Evolutionary conservation across 139 green algal genomes (phyloP), one percentile per base, ranked within the genome.

Genomic region (Coelastrella sp.): DNA sequence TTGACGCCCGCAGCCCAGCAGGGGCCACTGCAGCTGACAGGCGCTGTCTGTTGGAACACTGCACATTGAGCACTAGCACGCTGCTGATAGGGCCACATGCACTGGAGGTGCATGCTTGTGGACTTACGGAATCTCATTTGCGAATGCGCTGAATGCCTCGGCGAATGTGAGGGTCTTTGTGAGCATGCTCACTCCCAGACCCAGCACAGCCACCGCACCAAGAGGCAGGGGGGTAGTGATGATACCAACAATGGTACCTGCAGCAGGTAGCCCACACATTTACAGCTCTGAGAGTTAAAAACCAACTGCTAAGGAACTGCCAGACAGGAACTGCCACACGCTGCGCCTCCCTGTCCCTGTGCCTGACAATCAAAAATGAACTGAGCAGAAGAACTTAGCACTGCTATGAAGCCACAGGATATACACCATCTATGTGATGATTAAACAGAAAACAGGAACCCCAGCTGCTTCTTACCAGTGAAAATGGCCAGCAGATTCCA

Each of bases 81-180:
- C 35, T 49, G 35, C 35, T 49, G 35, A 49, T 3, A 73, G 65
- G 15, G 65, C 7, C 65, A 5, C 65, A 73, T 78, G 17, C 56
- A 25, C 20, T 27, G n/a, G 20, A 78, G 20, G 4, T 19, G 25
- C 24, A n/a, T 70, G 35, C 35, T 49, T 49, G 35, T 11, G n/a
- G 10, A 93, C 95, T 94, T 90, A 98, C 93, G 97, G 97, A 91
- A 99, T 99, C 93, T 99, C 97, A 80, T 91, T 98, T 68, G 97
- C 91, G 89, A 99, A 99, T 14, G 98, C 98, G 80, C 90, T 96
- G 96, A 99, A 99, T 56, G 98, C 98, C 78, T 96, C 95, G 4
- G 97, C 82, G 92, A 99, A 99, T 57, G 98, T 99, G 10, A 99
- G 95, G 5, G 96, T 97, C 90, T 98, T 98, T 35, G 98, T 99